phyloP scores from a whole-genome alignment of 108 stramenopile species.

The Seminavis robusta region DNA sequence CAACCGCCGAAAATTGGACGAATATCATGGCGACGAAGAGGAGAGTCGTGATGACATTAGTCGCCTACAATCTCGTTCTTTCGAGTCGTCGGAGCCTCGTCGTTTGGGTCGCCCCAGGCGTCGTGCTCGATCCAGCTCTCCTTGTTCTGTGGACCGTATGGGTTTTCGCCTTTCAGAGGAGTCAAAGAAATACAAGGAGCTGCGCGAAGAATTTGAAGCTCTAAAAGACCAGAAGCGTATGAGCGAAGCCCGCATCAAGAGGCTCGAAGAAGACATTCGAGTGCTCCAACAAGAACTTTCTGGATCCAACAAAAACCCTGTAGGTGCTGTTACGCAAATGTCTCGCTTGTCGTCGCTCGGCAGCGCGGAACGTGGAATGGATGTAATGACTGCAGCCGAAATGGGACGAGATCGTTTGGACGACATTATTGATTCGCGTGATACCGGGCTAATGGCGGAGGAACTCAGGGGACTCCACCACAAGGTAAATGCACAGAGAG shows the following conservation, averaged over 20 bases:
- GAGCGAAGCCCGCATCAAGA: conserved; percentile 63
- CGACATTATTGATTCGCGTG: conserved; percentile 54
- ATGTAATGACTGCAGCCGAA: conserved; percentile 1
- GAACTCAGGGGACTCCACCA: conserved; percentile 66
- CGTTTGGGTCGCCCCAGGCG: no score
- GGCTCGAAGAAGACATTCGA: conserved; percentile 71
- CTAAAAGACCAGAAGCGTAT: conserved; percentile 80
- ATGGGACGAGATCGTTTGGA: conserved; percentile 36
- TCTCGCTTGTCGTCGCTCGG: conserved; percentile 44
- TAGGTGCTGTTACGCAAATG: conserved; percentile 46
- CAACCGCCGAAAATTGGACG: not conserved
- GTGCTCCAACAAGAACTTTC: conserved; percentile 62
- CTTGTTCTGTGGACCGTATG: conserved; percentile 54
- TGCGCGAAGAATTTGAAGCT: conserved; percentile 50
- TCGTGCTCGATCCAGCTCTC: conserved; percentile 68
- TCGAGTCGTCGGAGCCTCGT: not conserved
- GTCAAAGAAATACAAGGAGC: conserved; percentile 41
- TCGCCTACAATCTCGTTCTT: no score
- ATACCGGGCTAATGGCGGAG: conserved; percentile 49
- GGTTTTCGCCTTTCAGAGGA: conserved; percentile 44
- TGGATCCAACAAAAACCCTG: conserved; percentile 30
- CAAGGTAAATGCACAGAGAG: conserved; percentile 67
- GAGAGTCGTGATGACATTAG: conserved; percentile 21
- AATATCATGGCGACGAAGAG: conserved; percentile 23
- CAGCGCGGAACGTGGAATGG: not conserved